phyloP scores from a whole-genome alignment of 164 flowering plant genomes.

The Magnolia kwangsiensis region DNA sequence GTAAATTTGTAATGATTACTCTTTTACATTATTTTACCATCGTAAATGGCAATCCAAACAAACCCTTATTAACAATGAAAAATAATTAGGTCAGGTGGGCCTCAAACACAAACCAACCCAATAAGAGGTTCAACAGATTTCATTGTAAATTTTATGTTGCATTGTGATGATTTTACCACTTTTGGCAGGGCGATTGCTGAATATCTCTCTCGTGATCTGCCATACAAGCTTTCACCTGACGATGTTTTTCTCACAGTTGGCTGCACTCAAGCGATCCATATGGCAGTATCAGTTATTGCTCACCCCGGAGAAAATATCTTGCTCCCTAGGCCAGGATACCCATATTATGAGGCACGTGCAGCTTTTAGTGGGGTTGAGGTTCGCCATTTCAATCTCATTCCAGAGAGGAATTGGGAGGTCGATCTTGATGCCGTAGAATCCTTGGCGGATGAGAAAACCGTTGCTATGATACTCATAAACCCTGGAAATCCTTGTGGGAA shows the following conservation, averaged over 20 bases:
- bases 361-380: constrained; percentile 52
- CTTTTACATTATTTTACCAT: too few relatives aligned
- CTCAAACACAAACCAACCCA: too few relatives aligned
- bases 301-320: constrained; percentile 78
- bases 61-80: too few relatives aligned
- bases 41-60: too few relatives aligned
- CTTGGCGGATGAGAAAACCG: constrained; percentile 78
- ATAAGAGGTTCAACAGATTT: too few relatives aligned
- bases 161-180: background rate
- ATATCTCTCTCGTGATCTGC: constrained; percentile 71
- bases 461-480: constrained; percentile 74
- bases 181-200: constrained; percentile 70
- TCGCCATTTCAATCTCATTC: constrained; percentile 74
- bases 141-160: background rate
- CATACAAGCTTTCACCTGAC: constrained; percentile 56
- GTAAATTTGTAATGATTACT: too few relatives aligned
- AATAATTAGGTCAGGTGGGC: too few relatives aligned
- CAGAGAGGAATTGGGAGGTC: constrained; percentile 78
- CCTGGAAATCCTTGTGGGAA: constrained; percentile 97
- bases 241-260: constrained; percentile 88
- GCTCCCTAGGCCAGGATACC: constrained; percentile 90
- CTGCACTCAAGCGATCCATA: constrained; percentile 81
- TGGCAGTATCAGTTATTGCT: constrained; percentile 57
- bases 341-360: constrained; percentile 71
- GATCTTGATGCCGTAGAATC: constrained; percentile 69